Evolutionary conservation across 352 stramenopile genomes (phyloP), one percentile per base, ranked within the genome.

Genomic region (Pythium insidiosum): DNA sequence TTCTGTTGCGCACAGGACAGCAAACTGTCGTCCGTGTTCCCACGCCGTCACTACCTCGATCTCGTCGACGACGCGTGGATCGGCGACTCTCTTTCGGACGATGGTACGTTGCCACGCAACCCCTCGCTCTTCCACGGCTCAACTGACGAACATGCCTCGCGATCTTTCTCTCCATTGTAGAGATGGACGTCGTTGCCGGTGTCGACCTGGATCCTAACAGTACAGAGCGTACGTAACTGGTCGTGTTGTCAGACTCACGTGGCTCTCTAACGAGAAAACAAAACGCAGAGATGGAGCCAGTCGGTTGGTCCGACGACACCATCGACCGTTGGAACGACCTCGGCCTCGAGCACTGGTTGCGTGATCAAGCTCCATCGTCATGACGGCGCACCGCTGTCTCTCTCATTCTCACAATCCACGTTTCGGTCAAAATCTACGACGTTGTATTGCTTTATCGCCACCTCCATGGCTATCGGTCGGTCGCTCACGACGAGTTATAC

Each of bases 61-160:
- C 72, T 92, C 20, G 71, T 92, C 39, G 80, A 92, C 62, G 75
- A 88, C 43, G 74, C 61, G 10, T 92, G 80, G 80, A 89, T 89
- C 59, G 57, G 57, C 20, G 80, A 92, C 56, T 59, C 62, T 30
- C 63, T 92, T 41, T 89, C 80, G 15, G 80, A 92, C 50, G 80
- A 92, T 45, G 79, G 79, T 87, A 31, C 26, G 34, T 35, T 39
- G 29, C 24, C 3, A 22, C 5, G 43, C 7, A 21, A 20, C 25
- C 7, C 37, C 9, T 25, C 38, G 47, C 12, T 37, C 11, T 13
- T 31, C 21, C 25, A 35, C 0, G 40, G 35, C 15, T 20, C 30
- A 13, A 21, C 11, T 43, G 7, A 16, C 13, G 11, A 10, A 3
- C 31, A 1, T 30, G 11, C 9, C 28, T 33, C 9, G 15, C 28